Evolutionary conservation across 768 basidiomycete species (phyloP).

Genomic region (Rickenella mellea): DNA sequence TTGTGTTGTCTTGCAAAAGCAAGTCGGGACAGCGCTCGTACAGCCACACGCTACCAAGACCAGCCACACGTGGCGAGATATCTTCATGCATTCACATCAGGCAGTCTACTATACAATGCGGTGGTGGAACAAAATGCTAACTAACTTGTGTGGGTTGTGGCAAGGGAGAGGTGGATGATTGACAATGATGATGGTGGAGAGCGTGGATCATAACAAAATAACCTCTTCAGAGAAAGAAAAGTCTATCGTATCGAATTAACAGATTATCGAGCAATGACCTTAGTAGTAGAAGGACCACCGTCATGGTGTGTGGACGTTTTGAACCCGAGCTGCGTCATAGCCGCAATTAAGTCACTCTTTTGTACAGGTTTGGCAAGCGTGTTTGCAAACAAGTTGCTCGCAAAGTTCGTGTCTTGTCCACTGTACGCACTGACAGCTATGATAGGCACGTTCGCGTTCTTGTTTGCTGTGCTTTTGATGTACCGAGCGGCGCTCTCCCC

Average conservation of each 20-base stretch:
- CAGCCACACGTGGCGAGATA: too few relatives aligned
- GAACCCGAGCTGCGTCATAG: slow-evolving; percentile 84
- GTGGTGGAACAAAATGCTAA: too few relatives aligned
- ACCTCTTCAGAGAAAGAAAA: too few relatives aligned
- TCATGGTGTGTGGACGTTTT: slow-evolving; percentile 65
- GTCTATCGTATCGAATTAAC: background rate
- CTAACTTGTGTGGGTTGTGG: too few relatives aligned
- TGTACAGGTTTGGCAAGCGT: slow-evolving; percentile 85
- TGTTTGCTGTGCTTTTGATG: slow-evolving; percentile 94
- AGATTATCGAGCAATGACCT: slow-evolving; percentile 34
- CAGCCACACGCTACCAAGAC: too few relatives aligned
- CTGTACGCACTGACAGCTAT: slow-evolving; percentile 88
- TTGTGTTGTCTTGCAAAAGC: too few relatives aligned
- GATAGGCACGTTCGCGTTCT: slow-evolving; percentile 88
- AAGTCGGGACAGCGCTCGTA: too few relatives aligned
- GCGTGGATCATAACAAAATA: too few relatives aligned
- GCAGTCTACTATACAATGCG: too few relatives aligned
- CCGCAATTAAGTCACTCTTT: slow-evolving; percentile 72
- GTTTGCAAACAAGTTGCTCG: slow-evolving; percentile 65
- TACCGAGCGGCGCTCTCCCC: slow-evolving; percentile 95
- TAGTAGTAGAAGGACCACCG: slow-evolving; percentile 39
- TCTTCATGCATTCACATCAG: too few relatives aligned
- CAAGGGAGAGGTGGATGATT: too few relatives aligned
- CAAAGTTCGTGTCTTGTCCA: slow-evolving; percentile 53
- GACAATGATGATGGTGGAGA: too few relatives aligned